phyloP scores from a whole-genome alignment of 2,329 filamentous ascomycete species.

The Penicillium polonicum region DNA sequence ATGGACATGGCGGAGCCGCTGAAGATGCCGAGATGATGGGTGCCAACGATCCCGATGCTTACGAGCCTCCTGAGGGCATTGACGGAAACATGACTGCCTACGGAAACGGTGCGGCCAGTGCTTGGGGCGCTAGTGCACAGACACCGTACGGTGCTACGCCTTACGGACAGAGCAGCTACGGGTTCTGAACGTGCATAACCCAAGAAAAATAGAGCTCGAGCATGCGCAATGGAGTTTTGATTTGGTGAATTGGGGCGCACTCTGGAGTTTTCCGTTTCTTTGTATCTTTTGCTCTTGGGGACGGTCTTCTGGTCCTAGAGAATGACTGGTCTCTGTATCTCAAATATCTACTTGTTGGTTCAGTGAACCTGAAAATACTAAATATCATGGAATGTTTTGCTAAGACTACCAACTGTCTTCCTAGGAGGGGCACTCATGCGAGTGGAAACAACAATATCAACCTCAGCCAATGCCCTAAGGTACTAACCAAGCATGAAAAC shows the following conservation, averaged over 20 bases:
- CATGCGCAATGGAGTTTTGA: constrained; percentile 27
- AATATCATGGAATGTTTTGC: neutral
- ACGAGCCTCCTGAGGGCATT: constrained; percentile 47
- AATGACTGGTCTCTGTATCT: neutral
- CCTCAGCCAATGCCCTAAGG: neutral
- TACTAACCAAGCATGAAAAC: neutral
- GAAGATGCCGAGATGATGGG: constrained; percentile 51
- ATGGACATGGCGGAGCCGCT: constrained; percentile 50
- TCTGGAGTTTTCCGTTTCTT: constrained; percentile 11
- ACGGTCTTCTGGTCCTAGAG: neutral
- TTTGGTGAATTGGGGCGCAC: constrained; percentile 11
- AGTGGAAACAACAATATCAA: neutral
- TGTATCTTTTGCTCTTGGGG: constrained; percentile 9
- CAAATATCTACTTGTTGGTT: constrained; percentile 1
- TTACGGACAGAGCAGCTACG: constrained; percentile 53
- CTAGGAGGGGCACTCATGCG: neutral
- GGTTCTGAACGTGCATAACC: constrained; percentile 22
- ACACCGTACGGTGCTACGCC: constrained; percentile 62
- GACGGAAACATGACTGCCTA: constrained; percentile 44
- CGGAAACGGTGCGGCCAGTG: constrained; percentile 54
- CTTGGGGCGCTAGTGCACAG: constrained; percentile 63
- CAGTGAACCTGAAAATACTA: constrained; percentile 1
- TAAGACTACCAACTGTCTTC: neutral
- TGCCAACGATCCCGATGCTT: constrained; percentile 50
- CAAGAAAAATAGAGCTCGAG: constrained; percentile 18